A percentile compares a stretch with the other conserved stretches of the same genome.
Evolutionary conservation across 768 basidiomycete species (phyloP).

Genomic region (Kwoniella sp.): DNA sequence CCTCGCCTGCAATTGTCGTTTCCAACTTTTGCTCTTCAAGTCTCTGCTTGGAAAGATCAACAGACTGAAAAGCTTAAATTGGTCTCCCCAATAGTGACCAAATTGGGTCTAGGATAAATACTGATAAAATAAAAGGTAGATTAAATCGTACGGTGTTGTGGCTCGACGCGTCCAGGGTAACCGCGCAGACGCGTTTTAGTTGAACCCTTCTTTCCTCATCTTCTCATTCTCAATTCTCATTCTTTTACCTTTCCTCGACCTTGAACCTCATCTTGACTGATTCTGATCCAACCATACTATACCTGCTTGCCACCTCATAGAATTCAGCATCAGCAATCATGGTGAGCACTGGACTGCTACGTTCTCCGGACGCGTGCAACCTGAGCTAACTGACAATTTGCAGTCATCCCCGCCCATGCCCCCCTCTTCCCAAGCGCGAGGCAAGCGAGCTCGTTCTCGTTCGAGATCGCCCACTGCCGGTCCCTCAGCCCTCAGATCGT

Average conservation of each 20-base stretch:
- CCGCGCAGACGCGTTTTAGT: slow-evolving; percentile 2
- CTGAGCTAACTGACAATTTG: neutral
- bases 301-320: neutral
- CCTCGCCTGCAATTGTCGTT: neutral
- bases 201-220: slow-evolving; percentile 25
- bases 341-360: no score
- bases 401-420: slow-evolving; percentile 49
- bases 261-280: neutral
- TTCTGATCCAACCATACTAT: neutral
- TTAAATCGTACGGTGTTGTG: neutral
- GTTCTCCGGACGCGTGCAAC: no score
- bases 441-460: slow-evolving; percentile 47
- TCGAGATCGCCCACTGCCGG: slow-evolving; percentile 38
- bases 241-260: neutral
- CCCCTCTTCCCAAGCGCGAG: slow-evolving; percentile 47
- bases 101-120: neutral
- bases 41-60: neutral
- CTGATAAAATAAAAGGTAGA: neutral
- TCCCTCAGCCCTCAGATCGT: slow-evolving; percentile 48
- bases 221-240: neutral
- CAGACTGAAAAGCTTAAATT: neutral
- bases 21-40: neutral
- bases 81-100: no score
- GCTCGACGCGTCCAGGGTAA: slow-evolving; percentile 1
- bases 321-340: neutral